These are phyloP conservation scores for Penicillium nucicola DNA, from an alignment of 495 filamentous ascomycete genomes.

Conservation along the genomic window DNA sequence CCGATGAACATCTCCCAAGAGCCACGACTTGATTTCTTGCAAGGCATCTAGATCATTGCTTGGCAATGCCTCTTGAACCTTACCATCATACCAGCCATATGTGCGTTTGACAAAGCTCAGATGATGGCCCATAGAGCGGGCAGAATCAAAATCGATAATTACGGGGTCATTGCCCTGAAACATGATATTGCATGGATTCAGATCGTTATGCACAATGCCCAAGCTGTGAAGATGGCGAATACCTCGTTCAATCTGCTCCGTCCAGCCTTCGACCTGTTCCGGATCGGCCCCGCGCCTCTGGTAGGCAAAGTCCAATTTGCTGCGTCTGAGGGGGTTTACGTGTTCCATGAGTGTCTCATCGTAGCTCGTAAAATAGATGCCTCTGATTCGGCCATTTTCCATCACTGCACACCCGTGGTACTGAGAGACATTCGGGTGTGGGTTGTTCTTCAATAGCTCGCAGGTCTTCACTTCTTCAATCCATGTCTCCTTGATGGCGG, in stretches of 20 bases:
- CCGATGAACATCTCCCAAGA: not conserved
- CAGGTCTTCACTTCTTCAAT: conserved; percentile 12
- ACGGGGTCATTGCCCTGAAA: conserved; percentile 20
- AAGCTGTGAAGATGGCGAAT: conserved; percentile 28
- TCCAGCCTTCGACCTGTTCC: conserved; percentile 1
- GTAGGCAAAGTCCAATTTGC: conserved; percentile 11
- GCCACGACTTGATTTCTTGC: not conserved
- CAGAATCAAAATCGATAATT: conserved; percentile 15
- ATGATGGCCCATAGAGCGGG: not conserved
- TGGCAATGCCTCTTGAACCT: not conserved
- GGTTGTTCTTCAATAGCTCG: conserved; percentile 18
- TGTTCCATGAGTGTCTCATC: conserved; percentile 25
- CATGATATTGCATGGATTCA: conserved; percentile 30
- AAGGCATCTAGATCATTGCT: not conserved
- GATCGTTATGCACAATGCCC: conserved; percentile 29
- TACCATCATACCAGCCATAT: not conserved
- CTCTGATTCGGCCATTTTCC: conserved; percentile 24
- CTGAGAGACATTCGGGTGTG: conserved; percentile 27
- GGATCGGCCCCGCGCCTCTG: not conserved
- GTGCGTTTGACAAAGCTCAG: conserved; percentile 1
- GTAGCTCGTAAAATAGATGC: conserved; percentile 29
- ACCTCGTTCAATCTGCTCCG: conserved; percentile 23
- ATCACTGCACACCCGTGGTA: conserved; percentile 28
- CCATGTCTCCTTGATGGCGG: not conserved
- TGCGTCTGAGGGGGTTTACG: conserved; percentile 15